Base-by-base conservation (phyloP, 768 basidiomycete genomes). In the Collybiopsis confluens region DNA sequence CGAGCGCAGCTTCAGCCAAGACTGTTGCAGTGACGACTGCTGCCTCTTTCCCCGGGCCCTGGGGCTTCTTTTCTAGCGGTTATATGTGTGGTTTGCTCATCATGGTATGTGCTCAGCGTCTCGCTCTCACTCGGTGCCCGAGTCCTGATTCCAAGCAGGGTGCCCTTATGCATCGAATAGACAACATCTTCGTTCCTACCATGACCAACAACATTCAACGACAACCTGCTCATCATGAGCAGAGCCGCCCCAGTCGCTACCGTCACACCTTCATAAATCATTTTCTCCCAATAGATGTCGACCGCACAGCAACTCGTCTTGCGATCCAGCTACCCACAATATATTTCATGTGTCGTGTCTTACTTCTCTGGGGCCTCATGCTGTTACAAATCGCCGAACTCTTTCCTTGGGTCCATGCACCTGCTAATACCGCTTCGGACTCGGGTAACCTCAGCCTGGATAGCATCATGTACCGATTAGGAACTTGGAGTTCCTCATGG, bases 181-280 rank as follows among this genome's bases (percentile, higher is more conserved):
- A 90, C 60, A 83, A 90, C 64, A 80, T 88, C 40, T 82, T 90
- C 42, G 81, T 88, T 0, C 89, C 89, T 11, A 79, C 85, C 33
- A 79, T 79, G 2, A 67, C 67, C 30, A n/a, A 50, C 55, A 65
- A 63, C 36, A 67, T 67, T 36, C 62, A 61, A 47, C 58, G 55
- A 50, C 67, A 62, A 43, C 65, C 56, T 54, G 52, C 10, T 48
- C 51, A 43, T 59, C 56, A 18, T 46, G 56, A 18, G 55, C 27
- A 52, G 26, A 59, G 55, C 43, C 58, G 45, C 26, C 48, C 65
- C 36, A 51, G 64, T 56, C 64, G 67, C 24, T 52, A 56, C 23
- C 59, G 51, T 48, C 56, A 45, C 57, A 62, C 7, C 20, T 74
- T 2, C 72, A 72, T 48, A 63, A 65, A 41, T 61, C 69, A 16